Base-by-base conservation (phyloP, 208 protist genomes). In the Crithidia mellificae region DNA sequence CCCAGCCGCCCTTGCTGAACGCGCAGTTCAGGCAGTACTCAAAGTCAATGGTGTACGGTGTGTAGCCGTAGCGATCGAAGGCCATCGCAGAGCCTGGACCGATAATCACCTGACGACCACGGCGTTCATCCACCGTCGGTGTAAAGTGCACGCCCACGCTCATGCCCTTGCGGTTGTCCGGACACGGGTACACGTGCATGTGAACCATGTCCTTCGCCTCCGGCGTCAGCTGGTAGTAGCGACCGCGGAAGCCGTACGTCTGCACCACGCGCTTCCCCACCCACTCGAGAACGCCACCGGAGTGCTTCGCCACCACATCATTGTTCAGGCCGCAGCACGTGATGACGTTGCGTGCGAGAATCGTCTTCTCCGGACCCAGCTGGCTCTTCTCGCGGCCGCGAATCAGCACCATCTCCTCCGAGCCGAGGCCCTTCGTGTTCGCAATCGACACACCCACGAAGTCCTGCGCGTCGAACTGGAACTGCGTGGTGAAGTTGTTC, bases 71-170 rank as follows among this genome's bases (percentile, higher is more conserved):
- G 52, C 77, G 89, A 68, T 83, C 85, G 30, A 84, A 84, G 44
- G 64, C 85, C 17, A 92, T 55, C 39, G 86, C 85, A 50, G 84
- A 91, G 55, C 88, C 90, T 53, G 89, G 89, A 20, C 91, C 91
- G 20, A 93, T 69, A 50, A 97, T 96, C 17, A 94, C 56, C 69
- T 92, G 75, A 34, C 78, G 73, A 2, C 88, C 88, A 32, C 89
- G 85, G 22, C 78, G 80, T 51, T 84, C 79, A 58, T 96, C 80
- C 29, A 88, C 80, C 6, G 88, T 96, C 30, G 83, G 91, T 11
- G 91, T 94, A 66, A 96, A 91, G 72, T 96, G 91, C 9, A 96
- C 75, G 34, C 91, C 88, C 0, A 94, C 88, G 63, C 76, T 88
- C 34, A 96, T 52, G 29, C 84, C 91, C 36, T 81, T 85, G 20